Evolutionary conservation across 306 rosid species (phyloP), one percentile per base, ranked within the genome.

Genomic region (Ammopiptanthus mongolicus): DNA sequence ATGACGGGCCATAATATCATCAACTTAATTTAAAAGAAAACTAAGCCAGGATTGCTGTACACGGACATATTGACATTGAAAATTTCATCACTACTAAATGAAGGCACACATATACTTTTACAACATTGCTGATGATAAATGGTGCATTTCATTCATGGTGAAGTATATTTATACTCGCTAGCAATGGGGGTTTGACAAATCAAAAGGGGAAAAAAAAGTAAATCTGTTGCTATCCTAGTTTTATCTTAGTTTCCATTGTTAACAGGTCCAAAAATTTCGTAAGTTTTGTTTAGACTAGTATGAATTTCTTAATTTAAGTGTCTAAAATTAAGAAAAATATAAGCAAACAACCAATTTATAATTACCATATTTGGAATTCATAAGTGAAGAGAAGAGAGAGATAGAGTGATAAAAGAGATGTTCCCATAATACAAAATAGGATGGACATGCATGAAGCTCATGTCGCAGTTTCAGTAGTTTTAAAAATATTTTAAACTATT

Each of bases 331-430:
- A 71, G 10, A 47, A 19, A 21, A 25, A 59, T 36, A 65, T 31
- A 29, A 18, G 65, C 36, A 61, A 73, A 25, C 13, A 34, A 69
- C 15, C 59, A 18, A 47, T 76, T 70, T 44, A 75, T 34, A 79
- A 79, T 77, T 47, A 65, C 9, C 18, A 75, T 28, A 68, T 22
- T 55, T 10, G 21, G 53, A 51, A 66, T 39, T 48, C 29, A 19
- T 34, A 33, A 69, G 21, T 3, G 21, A 25, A 55, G 65, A 25
- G 65, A 7, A 51, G 21, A 29, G 31, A 34, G 39, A 57, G 75
- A 44, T 36, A 50, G 51, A 65, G 48, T 37, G 4, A 51, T 42
- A 52, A 8, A 47, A 58, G 15, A 33, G 15, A 33, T 57, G 31
- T 25, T 14, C 12, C 18, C 58, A 46, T 14, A 55, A 4, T 37